phyloP scores from a whole-genome alignment of 495 filamentous ascomycete genomes.

The Cryomyces minteri region DNA sequence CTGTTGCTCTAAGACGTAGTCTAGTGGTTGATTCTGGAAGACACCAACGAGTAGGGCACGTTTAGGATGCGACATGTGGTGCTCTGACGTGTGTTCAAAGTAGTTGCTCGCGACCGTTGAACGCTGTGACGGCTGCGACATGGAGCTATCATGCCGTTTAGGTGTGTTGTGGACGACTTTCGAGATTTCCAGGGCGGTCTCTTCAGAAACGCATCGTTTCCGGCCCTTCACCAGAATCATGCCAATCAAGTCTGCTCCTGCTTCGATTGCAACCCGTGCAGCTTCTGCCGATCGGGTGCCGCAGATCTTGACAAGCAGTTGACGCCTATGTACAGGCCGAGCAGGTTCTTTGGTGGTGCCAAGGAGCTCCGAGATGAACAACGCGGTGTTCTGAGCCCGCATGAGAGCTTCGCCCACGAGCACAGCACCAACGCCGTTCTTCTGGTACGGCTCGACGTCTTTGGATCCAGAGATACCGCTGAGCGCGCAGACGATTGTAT shows the following conservation, averaged over 20 bases:
- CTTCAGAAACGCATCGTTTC: conserved; percentile 57
- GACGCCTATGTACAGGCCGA: not conserved
- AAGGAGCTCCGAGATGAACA: conserved; percentile 69
- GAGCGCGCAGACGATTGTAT: conserved; percentile 82
- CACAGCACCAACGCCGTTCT: conserved; percentile 79
- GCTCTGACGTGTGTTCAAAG: conserved; percentile 37
- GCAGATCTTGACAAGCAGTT: conserved; percentile 79
- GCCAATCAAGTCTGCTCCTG: conserved; percentile 81
- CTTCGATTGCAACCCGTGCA: conserved; percentile 61
- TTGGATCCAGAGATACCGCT: conserved; percentile 86
- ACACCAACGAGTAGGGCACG: conserved; percentile 80
- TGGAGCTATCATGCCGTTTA: not conserved
- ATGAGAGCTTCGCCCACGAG: conserved; percentile 93
- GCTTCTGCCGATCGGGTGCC: conserved; percentile 77
- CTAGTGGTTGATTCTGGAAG: conserved; percentile 77
- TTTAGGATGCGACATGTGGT: conserved; percentile 30
- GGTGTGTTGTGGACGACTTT: conserved; percentile 44
- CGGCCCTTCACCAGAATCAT: conserved; percentile 78
- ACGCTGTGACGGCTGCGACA: not conserved
- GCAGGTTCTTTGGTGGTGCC: not conserved
- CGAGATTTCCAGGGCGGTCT: conserved; percentile 65
- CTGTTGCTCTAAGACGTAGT: conserved; percentile 60
- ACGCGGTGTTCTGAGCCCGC: conserved; percentile 59
- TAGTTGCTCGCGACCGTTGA: conserved; percentile 29
- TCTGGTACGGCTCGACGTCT: conserved; percentile 75